These are phyloP conservation scores for Lasiodiplodia gonubiensis DNA, from an alignment of 2,329 filamentous ascomycete species.

Conservation along the genomic window DNA sequence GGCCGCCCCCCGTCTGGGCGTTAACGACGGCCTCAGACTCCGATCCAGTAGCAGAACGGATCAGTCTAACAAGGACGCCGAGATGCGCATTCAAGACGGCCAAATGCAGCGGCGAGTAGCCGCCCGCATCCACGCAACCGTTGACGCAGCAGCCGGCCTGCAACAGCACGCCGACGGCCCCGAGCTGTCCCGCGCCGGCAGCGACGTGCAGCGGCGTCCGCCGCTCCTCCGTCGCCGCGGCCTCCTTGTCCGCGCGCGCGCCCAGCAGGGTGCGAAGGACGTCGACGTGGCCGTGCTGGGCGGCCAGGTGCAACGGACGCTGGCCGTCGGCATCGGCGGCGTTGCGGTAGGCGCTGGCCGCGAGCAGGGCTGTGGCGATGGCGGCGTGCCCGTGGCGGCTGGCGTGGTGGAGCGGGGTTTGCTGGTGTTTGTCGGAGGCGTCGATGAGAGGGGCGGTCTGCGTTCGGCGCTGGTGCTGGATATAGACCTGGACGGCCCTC, in stretches of 20 bases:
- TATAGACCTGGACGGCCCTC: not conserved
- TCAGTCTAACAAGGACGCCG: not conserved
- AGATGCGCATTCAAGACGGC: not conserved
- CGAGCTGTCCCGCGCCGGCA: no score
- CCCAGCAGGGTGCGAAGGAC: not conserved
- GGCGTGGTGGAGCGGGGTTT: not conserved
- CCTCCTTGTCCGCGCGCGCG: not conserved
- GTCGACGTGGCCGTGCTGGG: not conserved
- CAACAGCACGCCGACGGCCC: no score
- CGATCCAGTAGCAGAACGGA: not conserved
- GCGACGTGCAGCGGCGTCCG: not conserved
- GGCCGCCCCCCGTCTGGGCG: no score
- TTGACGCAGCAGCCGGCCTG: no score
- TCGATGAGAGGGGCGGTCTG: no score
- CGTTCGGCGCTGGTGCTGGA: no score
- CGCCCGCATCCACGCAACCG: no score
- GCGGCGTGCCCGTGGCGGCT: not conserved
- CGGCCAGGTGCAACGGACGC: not conserved
- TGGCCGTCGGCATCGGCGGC: not conserved
- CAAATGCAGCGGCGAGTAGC: not conserved
- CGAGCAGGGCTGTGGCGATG: not conserved
- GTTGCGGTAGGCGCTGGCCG: not conserved
- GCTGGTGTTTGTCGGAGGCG: not conserved
- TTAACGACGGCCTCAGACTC: no score
- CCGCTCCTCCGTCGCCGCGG: not conserved